phyloP scores from a whole-genome alignment of 2,329 filamentous ascomycete species.

The Ascochyta koolunga region DNA sequence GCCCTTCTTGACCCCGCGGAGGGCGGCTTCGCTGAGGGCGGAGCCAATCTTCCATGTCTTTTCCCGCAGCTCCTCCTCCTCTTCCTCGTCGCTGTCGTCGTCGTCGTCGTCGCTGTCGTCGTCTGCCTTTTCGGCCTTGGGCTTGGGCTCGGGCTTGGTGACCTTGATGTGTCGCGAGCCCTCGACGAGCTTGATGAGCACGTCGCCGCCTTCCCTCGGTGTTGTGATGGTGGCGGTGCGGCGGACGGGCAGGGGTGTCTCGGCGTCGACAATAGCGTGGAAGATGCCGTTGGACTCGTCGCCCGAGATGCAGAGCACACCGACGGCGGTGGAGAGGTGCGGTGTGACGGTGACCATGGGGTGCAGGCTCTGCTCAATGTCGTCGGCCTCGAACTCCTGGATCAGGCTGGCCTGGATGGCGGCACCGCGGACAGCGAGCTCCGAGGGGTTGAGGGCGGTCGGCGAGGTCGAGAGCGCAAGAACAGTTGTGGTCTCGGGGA shows the following conservation, averaged over 20 bases:
- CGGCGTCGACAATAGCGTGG: constrained; percentile 78
- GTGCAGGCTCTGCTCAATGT: constrained; percentile 96
- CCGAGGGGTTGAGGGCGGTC: constrained; percentile 88
- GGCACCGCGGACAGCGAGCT: constrained; percentile 85
- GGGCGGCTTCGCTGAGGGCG: constrained; percentile 81
- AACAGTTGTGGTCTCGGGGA: constrained; percentile 79
- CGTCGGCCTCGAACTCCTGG: constrained; percentile 89
- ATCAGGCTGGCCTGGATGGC: constrained; percentile 95
- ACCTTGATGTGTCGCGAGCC: constrained; percentile 91
- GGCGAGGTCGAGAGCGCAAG: constrained; percentile 81
- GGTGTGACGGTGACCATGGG: constrained; percentile 92
- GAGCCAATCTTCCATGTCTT: constrained; percentile 90
- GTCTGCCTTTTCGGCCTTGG: constrained; percentile 67
- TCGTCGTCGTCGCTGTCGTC: constrained; percentile 66
- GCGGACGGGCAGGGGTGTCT: constrained; percentile 89
- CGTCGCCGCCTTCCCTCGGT: constrained; percentile 82
- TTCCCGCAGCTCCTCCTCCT: constrained; percentile 85
- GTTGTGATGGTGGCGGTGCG: constrained; percentile 79
- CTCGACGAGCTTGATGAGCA: constrained; percentile 87
- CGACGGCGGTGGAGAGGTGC: constrained; percentile 86
- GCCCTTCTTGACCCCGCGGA: constrained; percentile 84
- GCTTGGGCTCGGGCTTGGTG: constrained; percentile 81
- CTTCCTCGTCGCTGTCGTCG: constrained; percentile 65
- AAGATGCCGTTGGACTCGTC: constrained; percentile 71
- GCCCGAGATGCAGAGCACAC: constrained; percentile 72